These are phyloP conservation scores for Backusella sp. DNA, from an alignment of 192 early-diverging fungal genomes.

Conservation along the genomic window DNA sequence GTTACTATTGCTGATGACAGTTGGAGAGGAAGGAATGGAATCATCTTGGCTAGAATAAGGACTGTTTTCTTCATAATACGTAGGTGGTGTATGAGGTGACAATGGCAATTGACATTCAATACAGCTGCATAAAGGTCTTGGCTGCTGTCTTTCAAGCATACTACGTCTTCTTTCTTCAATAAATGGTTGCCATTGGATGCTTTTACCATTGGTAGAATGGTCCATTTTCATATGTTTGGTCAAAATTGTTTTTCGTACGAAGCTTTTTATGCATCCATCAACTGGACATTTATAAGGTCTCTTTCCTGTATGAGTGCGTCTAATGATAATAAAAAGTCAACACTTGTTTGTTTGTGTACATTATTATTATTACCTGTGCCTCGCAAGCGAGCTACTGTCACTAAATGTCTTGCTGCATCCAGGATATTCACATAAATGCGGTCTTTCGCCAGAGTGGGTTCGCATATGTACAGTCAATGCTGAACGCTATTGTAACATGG, in stretches of 20 bases:
- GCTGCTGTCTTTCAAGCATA: conserved; percentile 16
- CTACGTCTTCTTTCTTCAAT: conserved; percentile 29
- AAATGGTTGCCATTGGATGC: conserved; percentile 34
- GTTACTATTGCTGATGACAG: not conserved
- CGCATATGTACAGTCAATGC: conserved; percentile 77
- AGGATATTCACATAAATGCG: conserved; percentile 63
- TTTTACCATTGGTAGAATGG: conserved; percentile 5
- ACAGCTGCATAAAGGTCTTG: not conserved
- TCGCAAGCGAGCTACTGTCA: conserved; percentile 71
- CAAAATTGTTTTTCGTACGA: conserved; percentile 46
- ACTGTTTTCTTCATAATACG: not conserved
- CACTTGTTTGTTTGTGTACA: not conserved
- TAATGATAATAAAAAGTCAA: not conserved
- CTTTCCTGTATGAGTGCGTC: conserved; percentile 70
- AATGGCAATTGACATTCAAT: not conserved
- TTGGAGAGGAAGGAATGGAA: conserved; percentile 23
- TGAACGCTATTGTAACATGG: conserved; percentile 47
- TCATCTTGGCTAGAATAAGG: conserved; percentile 16
- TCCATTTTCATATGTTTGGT: conserved; percentile 39
- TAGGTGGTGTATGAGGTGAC: not conserved
- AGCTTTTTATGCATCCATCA: conserved; percentile 43
- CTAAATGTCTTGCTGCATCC: conserved; percentile 74
- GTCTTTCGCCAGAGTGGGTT: conserved; percentile 76
- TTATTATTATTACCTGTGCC: conserved; percentile 57
- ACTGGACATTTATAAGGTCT: conserved; percentile 58